Base-by-base conservation (phyloP, 768 basidiomycete genomes). In the Ramaria rubella region DNA sequence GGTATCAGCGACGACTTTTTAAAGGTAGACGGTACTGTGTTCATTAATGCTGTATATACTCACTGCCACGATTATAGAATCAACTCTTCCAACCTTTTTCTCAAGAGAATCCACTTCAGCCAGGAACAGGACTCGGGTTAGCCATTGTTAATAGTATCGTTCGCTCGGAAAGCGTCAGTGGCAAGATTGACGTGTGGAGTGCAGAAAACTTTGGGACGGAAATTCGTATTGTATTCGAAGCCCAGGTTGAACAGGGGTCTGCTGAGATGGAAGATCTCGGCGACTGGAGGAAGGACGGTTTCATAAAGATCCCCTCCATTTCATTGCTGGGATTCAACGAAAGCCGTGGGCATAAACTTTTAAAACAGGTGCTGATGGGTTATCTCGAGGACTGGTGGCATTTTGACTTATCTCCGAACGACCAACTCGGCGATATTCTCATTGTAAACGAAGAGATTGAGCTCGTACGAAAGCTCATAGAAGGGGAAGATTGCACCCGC, bases 61-160 rank as follows among this genome's bases (percentile, higher is more conserved):
- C 11, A 38, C n/a, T 57, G 1, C 11, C 36, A 38, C 38, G n/a
- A 26, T 21, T 57, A 4, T 61, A 89, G 87, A 93, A 96, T 63
- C 90, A 94, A 72, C 76, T 97, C 5, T 97, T 96, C 74, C 94
- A 95, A 63, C 94, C 94, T 0, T 97, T 97, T 72, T 93, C 93
- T 1, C 94, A 97, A 73, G 94, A 96, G 70, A 94, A 95, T 62
- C 93, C 94, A 1, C 69, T 95, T 5, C 92, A 94, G 64, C 85
- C 91, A 1, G 94, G 94, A 1, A 96, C 94, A 1, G 94, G 94
- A 5, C 80, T 97, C 7, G 94, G 94, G 9, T 82, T 96, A 23
- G 94, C 94, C 30, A 96, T 97, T 61, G 94, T 96, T 66, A 92
- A 88, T 73, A 91, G 87, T 62, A 96, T 96, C 60, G 81, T 94